A percentile compares a stretch with the other conserved stretches of the same genome.
Evolutionary conservation across 2,329 filamentous ascomycete species (phyloP).

Genomic region (Chlorencoelia australis): DNA sequence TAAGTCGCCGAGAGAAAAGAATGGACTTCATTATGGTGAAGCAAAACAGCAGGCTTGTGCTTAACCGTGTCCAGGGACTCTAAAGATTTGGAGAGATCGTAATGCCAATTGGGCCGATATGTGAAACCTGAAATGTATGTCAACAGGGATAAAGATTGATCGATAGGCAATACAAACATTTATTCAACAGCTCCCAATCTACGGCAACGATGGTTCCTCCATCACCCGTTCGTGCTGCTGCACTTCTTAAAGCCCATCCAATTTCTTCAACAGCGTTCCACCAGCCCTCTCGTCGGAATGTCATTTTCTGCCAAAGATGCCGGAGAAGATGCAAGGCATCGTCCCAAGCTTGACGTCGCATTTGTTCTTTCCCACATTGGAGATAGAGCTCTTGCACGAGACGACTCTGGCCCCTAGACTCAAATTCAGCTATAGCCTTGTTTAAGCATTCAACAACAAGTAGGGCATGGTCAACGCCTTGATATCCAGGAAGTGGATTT

Average conservation of each 20-base stretch:
- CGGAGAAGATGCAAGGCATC: conserved; percentile 43
- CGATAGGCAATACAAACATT: conserved; percentile 34
- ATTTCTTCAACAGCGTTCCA: conserved; percentile 48
- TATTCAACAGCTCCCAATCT: conserved; percentile 55
- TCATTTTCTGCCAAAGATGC: conserved; percentile 46
- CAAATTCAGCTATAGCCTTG: conserved; percentile 43
- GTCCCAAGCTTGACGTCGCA: conserved; percentile 40
- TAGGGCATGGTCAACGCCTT: conserved; percentile 44
- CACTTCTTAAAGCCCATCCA: conserved; percentile 49
- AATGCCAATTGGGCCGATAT: conserved; percentile 46
- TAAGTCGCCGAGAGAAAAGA: conserved; percentile 47
- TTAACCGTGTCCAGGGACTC: conserved; percentile 35
- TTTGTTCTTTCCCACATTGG: conserved; percentile 47
- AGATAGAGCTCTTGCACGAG: conserved; percentile 44
- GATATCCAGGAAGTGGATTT: conserved; percentile 37
- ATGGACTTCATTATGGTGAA: conserved; percentile 41
- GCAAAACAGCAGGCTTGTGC: conserved; percentile 38
- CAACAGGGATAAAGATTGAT: background rate
- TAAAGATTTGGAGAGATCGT: conserved; percentile 48
- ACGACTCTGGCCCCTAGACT: conserved; percentile 42
- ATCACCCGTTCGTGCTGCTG: conserved; percentile 41
- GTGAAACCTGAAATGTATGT: conserved; percentile 38
- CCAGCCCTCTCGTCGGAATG: conserved; percentile 51
- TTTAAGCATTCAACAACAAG: conserved; percentile 44
- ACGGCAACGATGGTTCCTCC: conserved; percentile 48